Conservation (phyloP, 441 rosid species). For the Geranium incanum region DNA sequence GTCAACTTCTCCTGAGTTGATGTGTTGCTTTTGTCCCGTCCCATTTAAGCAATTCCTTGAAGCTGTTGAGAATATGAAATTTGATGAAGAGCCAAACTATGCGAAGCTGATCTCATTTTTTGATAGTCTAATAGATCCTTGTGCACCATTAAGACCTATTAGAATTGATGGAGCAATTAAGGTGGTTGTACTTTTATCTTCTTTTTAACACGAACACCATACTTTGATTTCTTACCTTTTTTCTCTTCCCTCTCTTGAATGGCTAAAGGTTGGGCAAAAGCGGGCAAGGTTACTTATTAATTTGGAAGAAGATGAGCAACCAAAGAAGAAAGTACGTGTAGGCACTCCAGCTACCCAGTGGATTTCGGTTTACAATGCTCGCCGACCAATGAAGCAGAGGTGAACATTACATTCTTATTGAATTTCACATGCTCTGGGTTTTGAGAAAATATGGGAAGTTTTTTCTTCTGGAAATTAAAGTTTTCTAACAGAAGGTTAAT, state of each 20-base stretch:
- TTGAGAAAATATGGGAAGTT: background rate
- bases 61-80: constrained; percentile 76
- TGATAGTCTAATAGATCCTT: constrained; percentile 77
- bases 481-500: too few relatives aligned
- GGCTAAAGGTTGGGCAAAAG: constrained; percentile 68
- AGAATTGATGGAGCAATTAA: constrained; percentile 94
- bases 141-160: constrained; percentile 78
- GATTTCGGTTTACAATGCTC: constrained; percentile 88
- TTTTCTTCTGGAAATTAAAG: background rate
- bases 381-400: constrained; percentile 94
- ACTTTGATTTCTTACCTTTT: background rate
- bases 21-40: constrained; percentile 74
- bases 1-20: constrained; percentile 82
- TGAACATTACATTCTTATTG: constrained; percentile 10
- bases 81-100: constrained; percentile 91
- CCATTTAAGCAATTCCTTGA: constrained; percentile 84
- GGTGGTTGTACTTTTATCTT: constrained; percentile 31
- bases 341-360: constrained; percentile 98
- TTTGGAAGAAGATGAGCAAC: constrained; percentile 81
- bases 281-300: constrained; percentile 63
- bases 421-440: background rate
- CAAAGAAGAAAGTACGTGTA: constrained; percentile 82
- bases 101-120: constrained; percentile 82
- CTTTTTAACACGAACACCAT: background rate
- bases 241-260: background rate